phyloP scores from a whole-genome alignment of 306 rosid genomes.

The Quercus mongolica region DNA sequence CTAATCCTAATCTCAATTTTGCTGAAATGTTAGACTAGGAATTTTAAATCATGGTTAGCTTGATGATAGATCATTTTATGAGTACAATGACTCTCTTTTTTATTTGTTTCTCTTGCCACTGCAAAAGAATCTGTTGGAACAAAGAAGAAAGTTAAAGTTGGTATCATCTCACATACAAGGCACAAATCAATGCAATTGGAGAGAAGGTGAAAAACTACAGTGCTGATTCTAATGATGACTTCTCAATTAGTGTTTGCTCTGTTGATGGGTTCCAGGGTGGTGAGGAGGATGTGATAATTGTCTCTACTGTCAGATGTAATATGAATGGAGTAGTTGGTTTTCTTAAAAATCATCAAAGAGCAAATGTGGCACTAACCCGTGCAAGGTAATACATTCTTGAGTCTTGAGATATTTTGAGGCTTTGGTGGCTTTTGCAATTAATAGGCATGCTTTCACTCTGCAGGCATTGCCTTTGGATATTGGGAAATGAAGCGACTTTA shows the following conservation, averaged over 20 bases:
- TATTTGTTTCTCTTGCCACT: not conserved
- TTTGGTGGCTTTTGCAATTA: not conserved
- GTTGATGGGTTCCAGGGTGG: no score
- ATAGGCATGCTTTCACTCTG: not conserved
- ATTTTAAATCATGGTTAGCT: not conserved
- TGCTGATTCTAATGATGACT: no score
- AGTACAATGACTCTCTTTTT: not conserved
- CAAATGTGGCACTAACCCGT: not conserved
- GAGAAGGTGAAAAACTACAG: no score
- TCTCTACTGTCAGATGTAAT: no score
- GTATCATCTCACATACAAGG: no score
- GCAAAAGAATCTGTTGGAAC: not conserved
- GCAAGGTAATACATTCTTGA: slow-evolving; percentile 20
- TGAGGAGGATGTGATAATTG: no score
- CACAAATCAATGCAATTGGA: no score
- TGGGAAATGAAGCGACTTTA: no score
- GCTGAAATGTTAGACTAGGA: not conserved
- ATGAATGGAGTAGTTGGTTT: no score
- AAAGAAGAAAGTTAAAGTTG: not conserved
- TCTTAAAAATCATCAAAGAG: no score
- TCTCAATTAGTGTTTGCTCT: no score
- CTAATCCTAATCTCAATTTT: no score
- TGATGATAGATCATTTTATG: not conserved
- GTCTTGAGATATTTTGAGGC: not conserved
- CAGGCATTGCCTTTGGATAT: slow-evolving; percentile 14